A percentile compares a stretch with the other conserved stretches of the same genome.
Conservation (phyloP, 345 rosid species). For the Lepidium sativum region DNA sequence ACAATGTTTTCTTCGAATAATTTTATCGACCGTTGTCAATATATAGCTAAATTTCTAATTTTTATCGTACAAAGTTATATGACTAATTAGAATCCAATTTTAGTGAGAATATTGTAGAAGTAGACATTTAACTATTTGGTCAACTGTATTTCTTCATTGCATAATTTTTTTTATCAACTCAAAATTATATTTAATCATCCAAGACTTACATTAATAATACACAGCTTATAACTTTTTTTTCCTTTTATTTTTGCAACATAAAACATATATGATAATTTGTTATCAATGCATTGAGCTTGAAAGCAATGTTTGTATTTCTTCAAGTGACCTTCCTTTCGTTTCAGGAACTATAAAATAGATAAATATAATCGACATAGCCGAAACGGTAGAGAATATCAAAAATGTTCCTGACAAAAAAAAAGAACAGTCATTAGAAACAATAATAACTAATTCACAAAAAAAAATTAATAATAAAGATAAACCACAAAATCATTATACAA, state of each 20-base stretch:
- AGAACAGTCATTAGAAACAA: neutral
- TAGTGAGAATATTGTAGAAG: too few relatives aligned
- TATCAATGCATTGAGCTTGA: neutral
- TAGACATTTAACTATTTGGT: too few relatives aligned
- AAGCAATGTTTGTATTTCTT: constrained; percentile 39
- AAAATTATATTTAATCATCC: neutral
- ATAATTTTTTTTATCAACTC: neutral
- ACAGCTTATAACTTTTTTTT: neutral
- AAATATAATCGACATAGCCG: constrained; percentile 22
- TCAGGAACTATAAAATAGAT: constrained; percentile 43
- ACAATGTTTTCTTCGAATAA: too few relatives aligned
- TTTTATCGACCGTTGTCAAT: too few relatives aligned
- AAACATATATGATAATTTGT: neutral
- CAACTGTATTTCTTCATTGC: too few relatives aligned
- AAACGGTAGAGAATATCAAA: constrained; percentile 26
- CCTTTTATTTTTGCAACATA: neutral
- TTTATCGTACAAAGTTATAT: too few relatives aligned
- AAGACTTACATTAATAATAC: neutral
- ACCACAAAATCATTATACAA: neutral
- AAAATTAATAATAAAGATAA: neutral
- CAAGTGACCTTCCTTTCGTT: constrained; percentile 46
- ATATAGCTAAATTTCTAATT: too few relatives aligned
- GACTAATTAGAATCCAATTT: too few relatives aligned
- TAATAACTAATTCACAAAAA: too few relatives aligned
- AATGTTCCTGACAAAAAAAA: constrained; percentile 38